Evolutionary conservation across 805 yeast species (phyloP).

Genomic region (Metschnikowia similis): DNA sequence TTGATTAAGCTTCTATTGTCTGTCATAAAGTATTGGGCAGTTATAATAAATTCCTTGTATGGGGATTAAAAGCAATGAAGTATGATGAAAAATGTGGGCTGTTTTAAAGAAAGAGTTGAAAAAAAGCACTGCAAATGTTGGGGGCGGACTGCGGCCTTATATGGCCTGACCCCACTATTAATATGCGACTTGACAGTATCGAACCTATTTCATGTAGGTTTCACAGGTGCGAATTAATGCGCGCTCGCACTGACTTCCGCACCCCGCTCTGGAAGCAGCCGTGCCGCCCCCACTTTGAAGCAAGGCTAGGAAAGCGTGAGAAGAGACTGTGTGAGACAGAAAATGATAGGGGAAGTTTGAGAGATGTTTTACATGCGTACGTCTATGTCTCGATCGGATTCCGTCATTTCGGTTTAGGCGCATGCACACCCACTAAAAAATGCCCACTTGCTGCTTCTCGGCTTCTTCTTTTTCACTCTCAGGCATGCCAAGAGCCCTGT

Average conservation of each 20-base stretch:
- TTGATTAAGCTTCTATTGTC: constrained; percentile 25
- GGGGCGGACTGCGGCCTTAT: constrained; percentile 5
- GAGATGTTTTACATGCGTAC: background rate
- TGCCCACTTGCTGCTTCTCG: background rate
- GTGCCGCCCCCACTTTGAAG: background rate
- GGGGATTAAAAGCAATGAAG: too few relatives aligned
- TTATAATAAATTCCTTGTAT: background rate
- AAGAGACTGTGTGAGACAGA: background rate
- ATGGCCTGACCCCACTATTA: constrained; percentile 1
- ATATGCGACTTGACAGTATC: constrained; percentile 3
- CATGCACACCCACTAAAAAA: background rate
- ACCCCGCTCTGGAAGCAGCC: background rate
- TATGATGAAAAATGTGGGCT: background rate
- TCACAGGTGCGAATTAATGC: background rate
- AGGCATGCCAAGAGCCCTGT: background rate
- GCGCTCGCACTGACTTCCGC: background rate
- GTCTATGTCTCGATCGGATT: background rate
- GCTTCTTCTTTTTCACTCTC: background rate
- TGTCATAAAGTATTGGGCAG: background rate
- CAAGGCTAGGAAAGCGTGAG: background rate
- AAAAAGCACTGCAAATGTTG: background rate
- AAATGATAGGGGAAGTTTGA: background rate
- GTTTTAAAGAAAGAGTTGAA: background rate
- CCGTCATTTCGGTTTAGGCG: background rate
- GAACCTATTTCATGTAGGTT: constrained; percentile 1